Evolutionary conservation across 2,329 filamentous ascomycete genomes (phyloP).

Genomic region (Pezicula radicicola): DNA sequence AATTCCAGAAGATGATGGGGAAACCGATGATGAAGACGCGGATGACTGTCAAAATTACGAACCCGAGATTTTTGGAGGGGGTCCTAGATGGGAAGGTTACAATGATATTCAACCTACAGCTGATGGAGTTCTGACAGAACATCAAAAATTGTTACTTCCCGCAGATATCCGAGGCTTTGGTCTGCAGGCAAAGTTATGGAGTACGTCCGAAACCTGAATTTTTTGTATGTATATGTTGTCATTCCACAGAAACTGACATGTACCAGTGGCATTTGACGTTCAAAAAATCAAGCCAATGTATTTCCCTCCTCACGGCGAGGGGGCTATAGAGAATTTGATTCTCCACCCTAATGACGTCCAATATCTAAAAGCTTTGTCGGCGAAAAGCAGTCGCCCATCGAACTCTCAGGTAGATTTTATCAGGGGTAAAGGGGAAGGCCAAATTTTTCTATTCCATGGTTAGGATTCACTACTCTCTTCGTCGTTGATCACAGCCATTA

Average conservation of each 20-base stretch:
- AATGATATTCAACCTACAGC: not conserved
- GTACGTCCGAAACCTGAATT: not conserved
- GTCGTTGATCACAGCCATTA: no score
- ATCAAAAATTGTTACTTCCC: not conserved
- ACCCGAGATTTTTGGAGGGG: not conserved
- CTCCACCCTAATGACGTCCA: not conserved
- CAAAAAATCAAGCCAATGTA: not conserved
- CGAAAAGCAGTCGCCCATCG: no score
- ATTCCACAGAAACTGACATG: not conserved
- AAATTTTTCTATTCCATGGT: conserved; percentile 14
- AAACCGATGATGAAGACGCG: not conserved
- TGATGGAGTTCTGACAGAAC: not conserved
- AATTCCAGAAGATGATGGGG: not conserved
- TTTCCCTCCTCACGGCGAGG: not conserved
- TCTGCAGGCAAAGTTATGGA: conserved; percentile 5
- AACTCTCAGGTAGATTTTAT: conserved; percentile 6
- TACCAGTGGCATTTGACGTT: not conserved
- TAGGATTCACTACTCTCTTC: not conserved
- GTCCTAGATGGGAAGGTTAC: not conserved
- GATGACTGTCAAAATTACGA: not conserved
- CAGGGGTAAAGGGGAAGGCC: conserved; percentile 9
- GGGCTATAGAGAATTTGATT: not conserved
- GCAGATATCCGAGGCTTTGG: conserved; percentile 3
- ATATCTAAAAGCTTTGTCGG: not conserved
- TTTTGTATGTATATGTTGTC: not conserved